Percentiles rank a stretch among this genome's conserved stretches.
phyloP scores from a whole-genome alignment of 352 stramenopile genomes.

The Globisporangium emineosum region DNA sequence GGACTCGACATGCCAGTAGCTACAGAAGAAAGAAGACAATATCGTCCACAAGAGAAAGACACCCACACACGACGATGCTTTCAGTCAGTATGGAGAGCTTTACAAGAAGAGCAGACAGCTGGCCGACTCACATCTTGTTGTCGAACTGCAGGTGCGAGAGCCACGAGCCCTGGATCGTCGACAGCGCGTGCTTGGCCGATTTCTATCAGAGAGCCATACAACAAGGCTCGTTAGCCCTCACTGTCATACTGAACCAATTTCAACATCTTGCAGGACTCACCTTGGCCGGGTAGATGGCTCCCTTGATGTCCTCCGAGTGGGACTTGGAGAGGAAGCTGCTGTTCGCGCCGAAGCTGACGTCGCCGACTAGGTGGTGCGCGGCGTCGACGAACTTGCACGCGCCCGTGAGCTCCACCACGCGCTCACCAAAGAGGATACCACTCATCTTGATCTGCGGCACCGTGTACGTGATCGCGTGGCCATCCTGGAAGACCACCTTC shows the following conservation, averaged over 20 bases:
- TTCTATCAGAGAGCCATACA: slow-evolving; percentile 26
- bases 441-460: slow-evolving; percentile 83
- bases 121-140: slow-evolving; percentile 41
- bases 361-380: slow-evolving; percentile 35
- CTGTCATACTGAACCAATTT: background rate
- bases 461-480: slow-evolving; percentile 53
- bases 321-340: slow-evolving; percentile 64
- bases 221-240: background rate
- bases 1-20: slow-evolving; percentile 71
- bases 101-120: background rate
- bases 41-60: background rate
- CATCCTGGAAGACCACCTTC: slow-evolving; percentile 51
- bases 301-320: slow-evolving; percentile 65
- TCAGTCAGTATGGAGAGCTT: background rate
- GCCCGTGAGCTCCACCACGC: slow-evolving; percentile 64
- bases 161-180: slow-evolving; percentile 59
- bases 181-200: slow-evolving; percentile 40
- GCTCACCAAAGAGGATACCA: slow-evolving; percentile 65
- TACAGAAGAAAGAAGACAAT: slow-evolving; percentile 12
- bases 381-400: slow-evolving; percentile 49
- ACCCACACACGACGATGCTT: background rate
- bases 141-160: slow-evolving; percentile 70
- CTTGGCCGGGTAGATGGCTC: slow-evolving; percentile 55
- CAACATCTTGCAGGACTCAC: slow-evolving; percentile 9
- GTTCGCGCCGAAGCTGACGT: slow-evolving; percentile 67